phyloP scores from a whole-genome alignment of 2,329 filamentous ascomycete species.

The Paraphaeosphaeria sporulosa region DNA sequence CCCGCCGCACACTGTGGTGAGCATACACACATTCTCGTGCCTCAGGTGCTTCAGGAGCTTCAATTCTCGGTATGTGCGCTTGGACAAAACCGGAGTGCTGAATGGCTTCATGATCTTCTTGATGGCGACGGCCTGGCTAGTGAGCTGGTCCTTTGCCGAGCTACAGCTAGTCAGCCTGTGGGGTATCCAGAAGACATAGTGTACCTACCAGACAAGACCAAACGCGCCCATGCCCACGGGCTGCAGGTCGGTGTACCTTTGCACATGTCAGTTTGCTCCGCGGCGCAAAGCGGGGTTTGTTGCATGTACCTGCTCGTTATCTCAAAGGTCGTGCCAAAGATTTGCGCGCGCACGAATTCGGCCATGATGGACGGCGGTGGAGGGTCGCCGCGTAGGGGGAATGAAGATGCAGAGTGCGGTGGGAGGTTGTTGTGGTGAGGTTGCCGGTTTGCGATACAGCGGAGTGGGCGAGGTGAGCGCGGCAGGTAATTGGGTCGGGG shows the following conservation, averaged over 20 bases:
- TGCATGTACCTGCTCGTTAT: conserved; percentile 88
- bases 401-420: conserved; percentile 23
- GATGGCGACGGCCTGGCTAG: conserved; percentile 93
- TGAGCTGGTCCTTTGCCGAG: conserved; percentile 97
- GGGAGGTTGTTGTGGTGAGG: conserved; percentile 24
- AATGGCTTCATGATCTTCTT: conserved; percentile 99
- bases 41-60: conserved; percentile 96
- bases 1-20: not conserved
- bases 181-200: conserved; percentile 2
- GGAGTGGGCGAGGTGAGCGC: conserved; percentile 15
- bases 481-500: conserved; percentile 28
- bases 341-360: conserved; percentile 98
- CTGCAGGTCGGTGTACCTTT: conserved; percentile 95
- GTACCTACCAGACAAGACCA: conserved; percentile 87
- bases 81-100: conserved; percentile 97
- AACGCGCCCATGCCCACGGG: conserved; percentile 99
- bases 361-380: conserved; percentile 74
- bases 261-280: conserved; percentile 30
- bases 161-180: conserved; percentile 57
- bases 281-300: conserved; percentile 34
- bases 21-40: conserved; percentile 83
- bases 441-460: conserved; percentile 38
- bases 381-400: conserved; percentile 20
- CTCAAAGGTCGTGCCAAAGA: conserved; percentile 99
- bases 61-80: conserved; percentile 95